These are phyloP conservation scores for Rutstroemia sp. DNA, from an alignment of 2,329 filamentous ascomycete genomes.

Conservation along the genomic window DNA sequence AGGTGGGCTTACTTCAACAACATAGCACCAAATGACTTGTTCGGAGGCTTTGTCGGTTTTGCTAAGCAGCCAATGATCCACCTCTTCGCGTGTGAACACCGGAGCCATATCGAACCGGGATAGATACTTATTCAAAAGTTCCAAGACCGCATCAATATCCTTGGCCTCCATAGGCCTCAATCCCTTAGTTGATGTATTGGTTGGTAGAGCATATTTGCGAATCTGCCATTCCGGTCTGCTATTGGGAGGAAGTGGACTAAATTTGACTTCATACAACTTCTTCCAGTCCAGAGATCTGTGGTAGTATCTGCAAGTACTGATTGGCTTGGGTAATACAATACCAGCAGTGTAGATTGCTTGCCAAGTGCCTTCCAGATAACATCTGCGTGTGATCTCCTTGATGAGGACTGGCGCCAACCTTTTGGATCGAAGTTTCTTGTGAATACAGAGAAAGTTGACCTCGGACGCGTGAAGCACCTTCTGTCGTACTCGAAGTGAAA, in stretches of 20 bases:
- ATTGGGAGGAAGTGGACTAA: slow-evolving; percentile 76
- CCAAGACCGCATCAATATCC: slow-evolving; percentile 69
- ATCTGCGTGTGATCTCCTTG: slow-evolving; percentile 92
- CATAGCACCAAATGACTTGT: slow-evolving; percentile 88
- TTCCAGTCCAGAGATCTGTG: slow-evolving; percentile 92
- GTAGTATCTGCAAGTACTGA: slow-evolving; percentile 92
- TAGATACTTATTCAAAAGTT: slow-evolving; percentile 70
- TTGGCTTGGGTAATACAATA: slow-evolving; percentile 80
- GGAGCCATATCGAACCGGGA: slow-evolving; percentile 78
- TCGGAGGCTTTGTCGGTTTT: slow-evolving; percentile 59
- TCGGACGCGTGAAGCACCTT: slow-evolving; percentile 73
- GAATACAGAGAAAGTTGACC: slow-evolving; percentile 96
- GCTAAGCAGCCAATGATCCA: slow-evolving; percentile 81
- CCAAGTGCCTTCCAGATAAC: slow-evolving; percentile 79
- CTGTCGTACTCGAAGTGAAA: slow-evolving; percentile 71
- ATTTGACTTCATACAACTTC: slow-evolving; percentile 90
- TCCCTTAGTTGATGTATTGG: slow-evolving; percentile 63
- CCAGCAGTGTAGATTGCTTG: slow-evolving; percentile 96
- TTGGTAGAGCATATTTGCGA: slow-evolving; percentile 76
- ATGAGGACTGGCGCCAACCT: slow-evolving; percentile 89
- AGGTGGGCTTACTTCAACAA: slow-evolving; percentile 60
- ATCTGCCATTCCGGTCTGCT: slow-evolving; percentile 84
- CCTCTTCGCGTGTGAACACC: slow-evolving; percentile 70
- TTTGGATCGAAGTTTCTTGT: slow-evolving; percentile 95
- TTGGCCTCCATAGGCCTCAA: slow-evolving; percentile 72